phyloP scores from a whole-genome alignment of 306 rosid genomes.

The Vicia faba region DNA sequence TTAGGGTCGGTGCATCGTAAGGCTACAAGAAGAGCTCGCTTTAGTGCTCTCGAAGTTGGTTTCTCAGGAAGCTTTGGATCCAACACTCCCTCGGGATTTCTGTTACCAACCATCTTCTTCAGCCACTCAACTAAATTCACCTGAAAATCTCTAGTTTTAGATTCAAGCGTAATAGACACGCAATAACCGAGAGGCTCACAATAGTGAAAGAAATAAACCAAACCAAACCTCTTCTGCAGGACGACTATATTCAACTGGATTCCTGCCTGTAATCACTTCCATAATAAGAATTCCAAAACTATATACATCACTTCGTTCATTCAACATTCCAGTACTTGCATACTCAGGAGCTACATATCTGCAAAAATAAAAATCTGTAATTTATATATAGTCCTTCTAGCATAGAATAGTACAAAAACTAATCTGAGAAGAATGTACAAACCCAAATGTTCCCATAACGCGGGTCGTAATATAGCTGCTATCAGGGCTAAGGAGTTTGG shows the following conservation, averaged over 20 bases:
- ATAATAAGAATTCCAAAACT: constrained; percentile 88
- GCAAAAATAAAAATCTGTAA: constrained; percentile 32
- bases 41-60: constrained; percentile 74
- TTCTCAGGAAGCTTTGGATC: constrained; percentile 83
- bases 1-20: constrained; percentile 83
- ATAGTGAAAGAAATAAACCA: constrained; percentile 15
- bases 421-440: constrained; percentile 33
- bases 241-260: constrained; percentile 79
- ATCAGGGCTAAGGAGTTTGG: constrained; percentile 82
- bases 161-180: constrained; percentile 10
- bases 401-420: not conserved
- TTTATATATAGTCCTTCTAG: not conserved
- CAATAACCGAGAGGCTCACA: constrained; percentile 26
- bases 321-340: constrained; percentile 92
- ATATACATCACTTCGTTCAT: constrained; percentile 83
- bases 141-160: constrained; percentile 48
- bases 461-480: constrained; percentile 83
- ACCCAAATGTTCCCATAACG: constrained; percentile 97
- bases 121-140: constrained; percentile 90
- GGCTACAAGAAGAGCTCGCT: constrained; percentile 86
- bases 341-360: constrained; percentile 96
- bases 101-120: constrained; percentile 77
- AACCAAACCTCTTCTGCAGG: constrained; percentile 77
- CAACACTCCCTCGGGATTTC: constrained; percentile 78
- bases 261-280: constrained; percentile 92